A percentile compares a stretch with the other conserved stretches of the same genome.
These are phyloP conservation scores for Aspergillus phoenicis DNA, from an alignment of 2,329 filamentous ascomycete genomes.

Conservation along the genomic window DNA sequence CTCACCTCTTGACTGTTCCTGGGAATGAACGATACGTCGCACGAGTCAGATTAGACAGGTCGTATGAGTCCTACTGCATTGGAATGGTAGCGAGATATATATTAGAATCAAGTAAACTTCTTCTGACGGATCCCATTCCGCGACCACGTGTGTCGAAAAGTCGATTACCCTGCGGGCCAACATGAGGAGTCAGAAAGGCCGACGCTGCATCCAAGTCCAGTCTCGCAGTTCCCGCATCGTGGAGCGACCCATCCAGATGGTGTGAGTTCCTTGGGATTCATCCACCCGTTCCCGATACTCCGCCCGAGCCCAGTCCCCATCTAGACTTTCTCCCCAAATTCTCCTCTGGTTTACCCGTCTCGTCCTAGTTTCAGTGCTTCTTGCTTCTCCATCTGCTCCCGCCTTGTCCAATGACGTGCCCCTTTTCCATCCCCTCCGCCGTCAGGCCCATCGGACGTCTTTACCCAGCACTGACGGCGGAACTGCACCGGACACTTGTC, in stretches of 20 bases:
- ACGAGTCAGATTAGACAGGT: background rate
- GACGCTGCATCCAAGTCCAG: background rate
- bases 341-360: constrained; percentile 25
- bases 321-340: background rate
- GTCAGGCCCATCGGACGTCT: background rate
- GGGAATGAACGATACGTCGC: background rate
- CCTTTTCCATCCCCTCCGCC: background rate
- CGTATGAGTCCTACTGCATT: background rate
- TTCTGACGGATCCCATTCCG: background rate
- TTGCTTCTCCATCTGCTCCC: constrained; percentile 4
- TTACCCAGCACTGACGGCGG: background rate
- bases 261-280: too few relatives aligned
- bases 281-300: too few relatives aligned
- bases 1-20: background rate
- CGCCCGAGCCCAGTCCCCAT: background rate
- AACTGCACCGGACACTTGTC: background rate
- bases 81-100: too few relatives aligned
- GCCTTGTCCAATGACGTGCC: constrained; percentile 10
- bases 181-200: background rate
- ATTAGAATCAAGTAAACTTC: too few relatives aligned
- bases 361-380: constrained; percentile 21
- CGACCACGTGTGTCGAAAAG: background rate
- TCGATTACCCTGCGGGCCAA: background rate
- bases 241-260: too few relatives aligned
- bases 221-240: background rate